Percentiles rank a stretch among this genome's conserved stretches.
Conservation (phyloP, 805 yeast genomes). For the Candida vaughaniae region DNA sequence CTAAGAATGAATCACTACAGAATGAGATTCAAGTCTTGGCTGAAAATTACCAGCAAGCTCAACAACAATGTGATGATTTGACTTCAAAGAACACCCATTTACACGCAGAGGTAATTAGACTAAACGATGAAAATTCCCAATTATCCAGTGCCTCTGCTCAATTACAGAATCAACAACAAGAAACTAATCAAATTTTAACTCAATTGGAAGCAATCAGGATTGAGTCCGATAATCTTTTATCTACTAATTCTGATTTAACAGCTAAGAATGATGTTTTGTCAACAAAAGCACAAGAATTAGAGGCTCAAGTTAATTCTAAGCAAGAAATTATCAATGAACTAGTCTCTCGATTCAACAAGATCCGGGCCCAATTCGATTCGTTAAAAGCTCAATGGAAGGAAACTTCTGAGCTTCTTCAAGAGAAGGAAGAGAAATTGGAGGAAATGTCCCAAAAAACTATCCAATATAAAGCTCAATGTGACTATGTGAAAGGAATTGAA, state of each 20-base stretch:
- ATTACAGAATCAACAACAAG: background rate
- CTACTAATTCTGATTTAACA: conserved; percentile 2
- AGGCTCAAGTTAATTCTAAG: background rate
- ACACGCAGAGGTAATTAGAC: background rate
- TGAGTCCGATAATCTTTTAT: conserved; percentile 5
- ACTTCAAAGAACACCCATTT: background rate
- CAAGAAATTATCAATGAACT: conserved; percentile 3
- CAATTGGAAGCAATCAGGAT: conserved; percentile 4
- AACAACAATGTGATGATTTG: background rate
- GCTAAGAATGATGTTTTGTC: conserved; percentile 12
- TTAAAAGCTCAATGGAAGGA: background rate
- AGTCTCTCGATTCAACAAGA: conserved; percentile 2
- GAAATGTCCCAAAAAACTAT: conserved; percentile 1
- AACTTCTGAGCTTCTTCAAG: conserved; percentile 1
- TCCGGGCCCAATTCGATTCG: conserved; percentile 1
- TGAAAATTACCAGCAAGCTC: background rate
- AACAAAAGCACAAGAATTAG: conserved; percentile 9
- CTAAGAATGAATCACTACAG: background rate
- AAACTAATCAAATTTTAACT: conserved; percentile 1
- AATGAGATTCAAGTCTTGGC: background rate
- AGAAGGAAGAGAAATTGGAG: conserved; percentile 8
- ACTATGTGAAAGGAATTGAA: conserved; percentile 6
- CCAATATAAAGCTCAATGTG: conserved; percentile 6
- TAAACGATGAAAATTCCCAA: background rate
- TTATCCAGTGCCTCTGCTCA: background rate